Evolutionary conservation across 2,329 filamentous ascomycete genomes (phyloP).

Genomic region (Xylariaceae sp.): DNA sequence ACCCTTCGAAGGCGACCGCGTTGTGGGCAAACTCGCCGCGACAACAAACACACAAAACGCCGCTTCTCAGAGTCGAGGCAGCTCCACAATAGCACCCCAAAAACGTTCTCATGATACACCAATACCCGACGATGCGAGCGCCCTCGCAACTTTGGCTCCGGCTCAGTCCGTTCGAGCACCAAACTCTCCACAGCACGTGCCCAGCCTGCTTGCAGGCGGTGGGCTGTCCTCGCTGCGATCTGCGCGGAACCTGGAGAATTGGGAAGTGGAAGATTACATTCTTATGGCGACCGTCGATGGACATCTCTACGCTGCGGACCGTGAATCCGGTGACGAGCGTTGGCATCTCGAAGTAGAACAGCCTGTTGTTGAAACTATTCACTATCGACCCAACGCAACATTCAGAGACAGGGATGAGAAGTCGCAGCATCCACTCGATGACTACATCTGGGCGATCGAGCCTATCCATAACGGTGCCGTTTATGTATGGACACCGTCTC

Average conservation of each 20-base stretch:
- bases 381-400: conserved; percentile 70
- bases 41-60: conserved; percentile 20
- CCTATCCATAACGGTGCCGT: conserved; percentile 83
- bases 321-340: conserved; percentile 76
- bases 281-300: conserved; percentile 99
- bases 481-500: conserved; percentile 77
- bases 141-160: conserved; percentile 97
- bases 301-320: conserved; percentile 86
- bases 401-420: conserved; percentile 45
- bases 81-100: conserved; percentile 21
- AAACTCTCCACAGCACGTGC: conserved; percentile 65
- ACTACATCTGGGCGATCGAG: conserved; percentile 94
- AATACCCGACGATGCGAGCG: conserved; percentile 74
- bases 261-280: conserved; percentile 99
- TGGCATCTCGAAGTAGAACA: conserved; percentile 84
- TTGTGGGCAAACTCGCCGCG: conserved; percentile 24
- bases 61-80: conserved; percentile 17
- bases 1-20: conserved; percentile 20
- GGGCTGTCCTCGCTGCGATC: conserved; percentile 77
- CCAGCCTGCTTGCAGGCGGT: conserved; percentile 53
- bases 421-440: conserved; percentile 67
- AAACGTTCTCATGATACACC: conserved; percentile 18
- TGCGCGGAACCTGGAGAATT: conserved; percentile 98
- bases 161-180: conserved; percentile 93
- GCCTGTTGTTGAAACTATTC: conserved; percentile 87